Conservation (phyloP, 371 early-diverging fungal genomes). For the Lichtheimia ramosa region DNA sequence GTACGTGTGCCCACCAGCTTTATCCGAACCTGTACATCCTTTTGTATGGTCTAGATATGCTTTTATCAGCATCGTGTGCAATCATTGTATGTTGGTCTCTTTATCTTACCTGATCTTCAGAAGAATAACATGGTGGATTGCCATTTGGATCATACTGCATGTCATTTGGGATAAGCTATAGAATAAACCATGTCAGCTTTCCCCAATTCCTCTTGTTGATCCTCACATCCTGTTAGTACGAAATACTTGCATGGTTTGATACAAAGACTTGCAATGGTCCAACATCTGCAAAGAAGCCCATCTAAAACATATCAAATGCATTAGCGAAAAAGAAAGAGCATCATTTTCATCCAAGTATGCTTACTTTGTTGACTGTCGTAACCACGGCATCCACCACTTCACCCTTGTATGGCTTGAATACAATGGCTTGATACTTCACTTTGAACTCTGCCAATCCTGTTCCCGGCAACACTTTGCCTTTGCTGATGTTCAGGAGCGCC, state of each 20-base stretch:
- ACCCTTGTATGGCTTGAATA: slow-evolving; percentile 96
- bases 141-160: slow-evolving; percentile 88
- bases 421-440: slow-evolving; percentile 95
- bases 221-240: neutral
- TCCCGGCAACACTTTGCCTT: slow-evolving; percentile 85
- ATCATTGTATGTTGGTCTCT: neutral
- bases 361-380: slow-evolving; percentile 90
- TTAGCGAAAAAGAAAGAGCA: neutral
- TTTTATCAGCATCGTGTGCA: neutral
- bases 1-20: slow-evolving; percentile 94
- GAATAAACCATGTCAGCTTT: neutral
- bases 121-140: slow-evolving; percentile 83
- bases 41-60: slow-evolving; percentile 60
- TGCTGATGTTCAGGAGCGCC: slow-evolving; percentile 72
- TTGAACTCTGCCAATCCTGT: slow-evolving; percentile 93
- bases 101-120: slow-evolving; percentile 73
- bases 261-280: slow-evolving; percentile 98
- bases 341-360: neutral
- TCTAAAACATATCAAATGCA: slow-evolving; percentile 39
- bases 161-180: slow-evolving; percentile 84
- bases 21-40: slow-evolving; percentile 85
- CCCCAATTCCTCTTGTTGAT: neutral
- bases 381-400: slow-evolving; percentile 98
- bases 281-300: slow-evolving; percentile 97
- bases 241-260: slow-evolving; percentile 76